A percentile compares a stretch with the other conserved stretches of the same genome.
phyloP scores from a whole-genome alignment of 2,329 filamentous ascomycete species.

The Alternaria ventricosa region DNA sequence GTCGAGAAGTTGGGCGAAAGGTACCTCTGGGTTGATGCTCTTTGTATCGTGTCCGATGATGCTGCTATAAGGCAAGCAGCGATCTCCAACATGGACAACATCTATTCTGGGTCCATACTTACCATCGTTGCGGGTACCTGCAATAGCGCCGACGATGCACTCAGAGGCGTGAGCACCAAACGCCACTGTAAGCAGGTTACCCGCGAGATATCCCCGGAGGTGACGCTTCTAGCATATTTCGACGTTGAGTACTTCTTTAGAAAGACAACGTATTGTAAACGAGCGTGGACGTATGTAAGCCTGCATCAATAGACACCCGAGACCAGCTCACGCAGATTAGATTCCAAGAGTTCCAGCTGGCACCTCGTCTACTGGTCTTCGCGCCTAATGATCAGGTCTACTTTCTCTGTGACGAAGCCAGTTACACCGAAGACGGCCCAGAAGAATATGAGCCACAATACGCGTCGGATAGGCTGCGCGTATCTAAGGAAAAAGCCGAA shows the following conservation, averaged over 20 bases:
- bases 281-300: neutral
- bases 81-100: neutral
- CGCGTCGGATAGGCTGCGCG: too few species aligned
- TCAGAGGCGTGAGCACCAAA: rapidly evolving
- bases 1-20: neutral
- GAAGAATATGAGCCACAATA: too few species aligned
- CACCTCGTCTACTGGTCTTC: neutral
- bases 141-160: neutral
- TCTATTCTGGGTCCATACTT: rapidly evolving
- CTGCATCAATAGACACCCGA: neutral
- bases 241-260: neutral
- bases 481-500: neutral
- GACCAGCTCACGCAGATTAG: neutral
- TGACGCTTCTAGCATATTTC: neutral
- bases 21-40: neutral
- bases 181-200: neutral
- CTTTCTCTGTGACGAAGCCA: neutral
- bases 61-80: neutral
- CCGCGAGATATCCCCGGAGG: neutral
- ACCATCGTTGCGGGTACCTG: neutral
- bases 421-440: neutral
- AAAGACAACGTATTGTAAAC: rapidly evolving
- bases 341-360: neutral
- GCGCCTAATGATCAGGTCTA: neutral
- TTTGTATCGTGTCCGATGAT: neutral